These are phyloP conservation scores for Leucocoprinus leucothites DNA, from an alignment of 768 basidiomycete species.

Conservation along the genomic window DNA sequence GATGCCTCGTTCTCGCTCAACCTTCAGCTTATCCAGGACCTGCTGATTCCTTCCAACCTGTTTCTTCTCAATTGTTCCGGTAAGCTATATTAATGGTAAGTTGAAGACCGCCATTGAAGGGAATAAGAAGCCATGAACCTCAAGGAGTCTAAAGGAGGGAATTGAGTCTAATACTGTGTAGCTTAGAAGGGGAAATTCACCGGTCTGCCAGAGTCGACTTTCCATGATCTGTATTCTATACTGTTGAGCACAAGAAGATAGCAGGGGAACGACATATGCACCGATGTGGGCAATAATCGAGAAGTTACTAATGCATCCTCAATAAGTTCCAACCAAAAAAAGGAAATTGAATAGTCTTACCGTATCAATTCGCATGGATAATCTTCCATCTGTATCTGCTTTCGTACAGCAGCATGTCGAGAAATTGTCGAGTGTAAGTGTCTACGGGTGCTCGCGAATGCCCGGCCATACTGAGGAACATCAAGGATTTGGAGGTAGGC, in stretches of 20 bases:
- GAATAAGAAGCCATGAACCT: slow-evolving; percentile 41
- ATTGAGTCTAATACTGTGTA: slow-evolving; percentile 2
- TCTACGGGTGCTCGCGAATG: neutral
- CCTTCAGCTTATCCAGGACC: slow-evolving; percentile 91
- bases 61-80: slow-evolving; percentile 77
- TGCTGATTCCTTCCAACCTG: slow-evolving; percentile 72
- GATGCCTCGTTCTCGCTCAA: slow-evolving; percentile 94
- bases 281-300: slow-evolving; percentile 98
- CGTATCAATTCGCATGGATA: slow-evolving; percentile 69
- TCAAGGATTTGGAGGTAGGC: slow-evolving; percentile 24
- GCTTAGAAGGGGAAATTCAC: slow-evolving; percentile 32
- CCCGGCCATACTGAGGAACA: slow-evolving; percentile 8
- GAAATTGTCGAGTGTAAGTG: slow-evolving; percentile 19
- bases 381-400: slow-evolving; percentile 50
- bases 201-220: slow-evolving; percentile 94
- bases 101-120: neutral
- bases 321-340: slow-evolving; percentile 2
- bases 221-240: slow-evolving; percentile 67
- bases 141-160: slow-evolving; percentile 52
- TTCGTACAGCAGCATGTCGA: slow-evolving; percentile 27
- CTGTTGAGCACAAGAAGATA: neutral
- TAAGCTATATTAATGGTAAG: slow-evolving; percentile 53
- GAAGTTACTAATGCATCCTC: slow-evolving; percentile 65
- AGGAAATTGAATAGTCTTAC: slow-evolving; percentile 28
- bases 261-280: slow-evolving; percentile 18